Percentiles rank a stretch among this genome's conserved stretches.
phyloP scores from a whole-genome alignment of 768 basidiomycete species.

The Phaeotremella skinneri region DNA sequence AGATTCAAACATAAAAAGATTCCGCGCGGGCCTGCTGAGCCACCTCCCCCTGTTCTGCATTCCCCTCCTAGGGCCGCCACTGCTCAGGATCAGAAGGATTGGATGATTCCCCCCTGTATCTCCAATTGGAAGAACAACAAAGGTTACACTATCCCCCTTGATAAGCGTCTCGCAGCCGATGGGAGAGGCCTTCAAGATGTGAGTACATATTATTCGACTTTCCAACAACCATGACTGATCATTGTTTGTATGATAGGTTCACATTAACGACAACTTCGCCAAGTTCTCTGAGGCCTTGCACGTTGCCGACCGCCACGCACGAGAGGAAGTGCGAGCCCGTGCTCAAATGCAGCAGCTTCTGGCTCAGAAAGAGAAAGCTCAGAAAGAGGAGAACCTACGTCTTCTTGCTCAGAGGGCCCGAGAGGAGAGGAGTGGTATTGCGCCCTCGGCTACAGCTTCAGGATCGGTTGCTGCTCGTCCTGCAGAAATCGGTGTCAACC shows the following conservation, averaged over 20 bases:
- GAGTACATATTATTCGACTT: conserved; percentile 46
- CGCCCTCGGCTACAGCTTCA: conserved; percentile 53
- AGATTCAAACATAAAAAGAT: conserved; percentile 99
- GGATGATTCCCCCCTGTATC: conserved; percentile 99
- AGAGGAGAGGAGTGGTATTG: conserved; percentile 82
- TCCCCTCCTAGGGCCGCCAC: conserved; percentile 96
- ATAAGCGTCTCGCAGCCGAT: conserved; percentile 96
- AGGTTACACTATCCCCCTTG: conserved; percentile 97
- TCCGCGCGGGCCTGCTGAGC: conserved; percentile 90
- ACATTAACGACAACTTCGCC: conserved; percentile 99
- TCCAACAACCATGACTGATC: conserved; percentile 6
- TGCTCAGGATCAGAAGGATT: conserved; percentile 96
- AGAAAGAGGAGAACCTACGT: conserved; percentile 93
- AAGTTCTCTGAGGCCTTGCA: conserved; percentile 96
- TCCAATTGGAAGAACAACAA: conserved; percentile 99
- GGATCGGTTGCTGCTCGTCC: conserved; percentile 54
- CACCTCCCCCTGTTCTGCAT: conserved; percentile 90
- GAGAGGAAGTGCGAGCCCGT: conserved; percentile 95
- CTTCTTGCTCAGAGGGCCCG: conserved; percentile 91
- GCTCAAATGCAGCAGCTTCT: conserved; percentile 97
- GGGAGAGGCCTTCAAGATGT: conserved; percentile 98
- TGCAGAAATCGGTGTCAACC: conserved; percentile 64
- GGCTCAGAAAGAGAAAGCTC: conserved; percentile 96
- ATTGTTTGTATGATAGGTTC: conserved; percentile 60
- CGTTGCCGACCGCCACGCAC: conserved; percentile 92